A percentile compares a stretch with the other conserved stretches of the same genome.
phyloP scores from a whole-genome alignment of 2,329 filamentous ascomycete genomes.

The Ceratocystis cubensis region DNA sequence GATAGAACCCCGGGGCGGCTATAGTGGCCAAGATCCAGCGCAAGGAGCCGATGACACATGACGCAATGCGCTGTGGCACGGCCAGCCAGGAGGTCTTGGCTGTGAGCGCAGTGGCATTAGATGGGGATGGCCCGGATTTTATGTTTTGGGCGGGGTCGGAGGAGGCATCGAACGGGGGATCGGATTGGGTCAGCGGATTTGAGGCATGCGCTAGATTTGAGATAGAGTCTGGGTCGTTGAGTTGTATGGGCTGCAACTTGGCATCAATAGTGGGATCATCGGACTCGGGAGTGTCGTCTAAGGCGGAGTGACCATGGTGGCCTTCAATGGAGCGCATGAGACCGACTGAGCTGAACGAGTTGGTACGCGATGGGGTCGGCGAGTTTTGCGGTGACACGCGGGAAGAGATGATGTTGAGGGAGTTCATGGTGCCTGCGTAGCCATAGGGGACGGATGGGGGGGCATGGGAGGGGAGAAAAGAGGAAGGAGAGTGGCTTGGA shows the following conservation, averaged over 20 bases:
- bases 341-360: constrained; percentile 45
- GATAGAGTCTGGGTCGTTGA: constrained; percentile 19
- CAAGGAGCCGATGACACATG: constrained; percentile 61
- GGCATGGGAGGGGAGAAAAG: background rate
- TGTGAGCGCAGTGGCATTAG: background rate
- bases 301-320: constrained; percentile 27
- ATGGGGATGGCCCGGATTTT: constrained; percentile 23
- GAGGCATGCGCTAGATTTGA: constrained; percentile 22
- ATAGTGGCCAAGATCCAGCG: constrained; percentile 68
- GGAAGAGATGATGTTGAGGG: constrained; percentile 82
- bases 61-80: constrained; percentile 57
- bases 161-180: constrained; percentile 13
- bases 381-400: constrained; percentile 56
- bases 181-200: constrained; percentile 27
- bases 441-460: constrained; percentile 35
- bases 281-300: constrained; percentile 29
- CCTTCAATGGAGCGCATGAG: constrained; percentile 31
- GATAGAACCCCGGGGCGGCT: constrained; percentile 65
- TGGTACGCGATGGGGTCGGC: constrained; percentile 45
- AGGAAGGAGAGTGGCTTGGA: background rate
- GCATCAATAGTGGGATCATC: background rate
- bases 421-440: constrained; percentile 70
- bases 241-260: constrained; percentile 28
- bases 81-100: constrained; percentile 34
- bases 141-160: constrained; percentile 56